Evolutionary conservation across 805 yeast species (phyloP), one percentile per base, ranked within the genome.

Genomic region (Starmerella davenportii): DNA sequence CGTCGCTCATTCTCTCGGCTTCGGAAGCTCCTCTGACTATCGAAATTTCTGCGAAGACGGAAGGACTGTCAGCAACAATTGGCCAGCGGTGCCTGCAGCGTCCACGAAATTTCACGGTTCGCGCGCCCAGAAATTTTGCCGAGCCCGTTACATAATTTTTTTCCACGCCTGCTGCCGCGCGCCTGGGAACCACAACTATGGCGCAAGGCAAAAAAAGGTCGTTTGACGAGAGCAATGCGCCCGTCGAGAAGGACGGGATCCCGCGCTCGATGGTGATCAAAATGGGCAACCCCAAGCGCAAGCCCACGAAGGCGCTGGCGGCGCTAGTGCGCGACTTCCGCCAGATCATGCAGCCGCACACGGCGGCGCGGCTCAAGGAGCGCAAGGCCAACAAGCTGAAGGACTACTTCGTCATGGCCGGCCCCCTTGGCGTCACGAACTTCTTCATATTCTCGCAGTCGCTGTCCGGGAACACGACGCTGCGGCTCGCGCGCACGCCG

Each of bases 321-420:
- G 93, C 82, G 57, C 64, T 90, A 40, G 95, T 85, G 17, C 68
- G 68, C 43, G 98, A 90, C 58, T 74, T 85, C 58, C 71, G 98
- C 54, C 70, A 70, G 43, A 72, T 84, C 46, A 84, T 90, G 95
- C 90, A 82, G 55, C 98, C 98, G 13, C 93, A 87, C 53, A 90
- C 98, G 2, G 95, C 96, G 11, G 74, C 82, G 51, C 79, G 74
- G 48, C 66, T 90, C 42, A 69, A 76, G 46, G 98, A 90, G 60
- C 67, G 96, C 37, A 81, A 80, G 55, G 65, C 80, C 30, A 90
- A 90, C 59, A 79, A 75, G 54, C 65, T 90, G 48, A 81, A 79
- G 57, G 98, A 87, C 60, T 90, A 79, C 51, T 70, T 85, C n/a
- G 93, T 82, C n/a, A 85, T 90, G 95, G 80, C 95, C 29, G 96